Conservation (phyloP, 139 green algal genomes). For the Ulvella scutata region DNA sequence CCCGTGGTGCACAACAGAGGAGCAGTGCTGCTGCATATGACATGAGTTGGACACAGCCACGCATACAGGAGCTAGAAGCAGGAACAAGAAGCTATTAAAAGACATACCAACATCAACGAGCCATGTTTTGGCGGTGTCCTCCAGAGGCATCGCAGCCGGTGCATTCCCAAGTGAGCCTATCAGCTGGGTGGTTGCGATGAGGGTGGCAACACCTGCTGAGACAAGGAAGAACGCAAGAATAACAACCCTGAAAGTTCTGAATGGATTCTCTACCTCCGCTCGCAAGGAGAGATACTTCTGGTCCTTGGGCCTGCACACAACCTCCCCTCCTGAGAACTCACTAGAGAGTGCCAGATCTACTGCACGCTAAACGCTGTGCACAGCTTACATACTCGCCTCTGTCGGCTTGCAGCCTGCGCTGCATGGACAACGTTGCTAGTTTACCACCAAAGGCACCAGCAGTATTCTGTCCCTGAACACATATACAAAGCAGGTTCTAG, state of each 20-base stretch:
- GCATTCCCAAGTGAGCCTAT: conserved; percentile 37
- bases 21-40: not conserved
- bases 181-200: conserved; percentile 47
- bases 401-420: too few species aligned
- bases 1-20: not conserved
- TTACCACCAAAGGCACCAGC: too few species aligned
- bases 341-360: too few species aligned
- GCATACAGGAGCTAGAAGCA: conserved; percentile 8
- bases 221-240: conserved; percentile 43
- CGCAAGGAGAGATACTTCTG: conserved; percentile 24
- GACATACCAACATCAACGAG: conserved; percentile 42
- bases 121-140: conserved; percentile 39
- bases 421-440: too few species aligned
- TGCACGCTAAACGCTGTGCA: too few species aligned
- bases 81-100: conserved; percentile 28
- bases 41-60: not conserved
- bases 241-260: conserved; percentile 43
- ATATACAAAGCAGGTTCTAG: too few species aligned
- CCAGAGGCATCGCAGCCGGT: conserved; percentile 23
- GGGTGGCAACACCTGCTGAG: conserved; percentile 30
- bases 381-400: too few species aligned
- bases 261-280: conserved; percentile 47
- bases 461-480: too few species aligned
- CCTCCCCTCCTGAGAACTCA: too few species aligned
- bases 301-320: conserved; percentile 16